These are phyloP conservation scores for Leishmania martiniquensis DNA, from an alignment of 208 protist genomes.

Conservation along the genomic window DNA sequence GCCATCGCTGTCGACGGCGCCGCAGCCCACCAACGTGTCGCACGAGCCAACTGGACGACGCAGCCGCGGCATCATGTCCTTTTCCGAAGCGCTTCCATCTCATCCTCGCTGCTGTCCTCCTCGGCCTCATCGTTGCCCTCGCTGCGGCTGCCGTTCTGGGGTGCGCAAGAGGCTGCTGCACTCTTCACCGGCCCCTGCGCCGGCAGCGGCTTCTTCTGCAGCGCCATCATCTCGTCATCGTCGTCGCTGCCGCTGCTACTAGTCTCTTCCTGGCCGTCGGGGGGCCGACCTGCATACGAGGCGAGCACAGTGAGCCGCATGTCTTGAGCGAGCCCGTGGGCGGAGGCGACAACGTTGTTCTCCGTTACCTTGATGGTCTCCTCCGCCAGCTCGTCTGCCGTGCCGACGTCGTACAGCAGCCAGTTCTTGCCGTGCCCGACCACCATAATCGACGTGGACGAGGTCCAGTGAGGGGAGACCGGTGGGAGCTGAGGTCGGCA, in stretches of 20 bases:
- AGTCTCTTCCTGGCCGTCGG: constrained; percentile 2
- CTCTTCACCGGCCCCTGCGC: not conserved
- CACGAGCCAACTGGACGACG: not conserved
- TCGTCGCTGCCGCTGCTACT: constrained; percentile 18
- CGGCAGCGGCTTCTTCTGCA: constrained; percentile 19
- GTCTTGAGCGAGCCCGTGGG: constrained; percentile 5
- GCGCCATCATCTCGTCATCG: constrained; percentile 39
- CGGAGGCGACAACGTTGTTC: constrained; percentile 31
- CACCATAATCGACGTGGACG: constrained; percentile 22
- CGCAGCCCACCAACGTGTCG: not conserved
- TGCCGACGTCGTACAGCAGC: constrained; percentile 59
- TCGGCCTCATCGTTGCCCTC: constrained; percentile 45
- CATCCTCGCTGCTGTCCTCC: constrained; percentile 41
- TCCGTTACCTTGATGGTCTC: constrained; percentile 32
- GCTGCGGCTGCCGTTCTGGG: not conserved
- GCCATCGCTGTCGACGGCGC: not conserved
- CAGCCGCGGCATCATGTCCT: constrained; percentile 11
- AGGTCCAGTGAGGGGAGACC: not conserved
- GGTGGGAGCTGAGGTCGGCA: constrained; percentile 36
- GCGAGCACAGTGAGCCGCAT: constrained; percentile 19
- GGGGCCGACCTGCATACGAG: not conserved
- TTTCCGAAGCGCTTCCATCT: constrained; percentile 43
- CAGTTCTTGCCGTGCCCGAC: constrained; percentile 64
- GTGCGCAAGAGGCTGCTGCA: not conserved
- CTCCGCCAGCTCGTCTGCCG: constrained; percentile 22